phyloP scores from a whole-genome alignment of 331 rosid genomes.

The Dryas integrifolia region DNA sequence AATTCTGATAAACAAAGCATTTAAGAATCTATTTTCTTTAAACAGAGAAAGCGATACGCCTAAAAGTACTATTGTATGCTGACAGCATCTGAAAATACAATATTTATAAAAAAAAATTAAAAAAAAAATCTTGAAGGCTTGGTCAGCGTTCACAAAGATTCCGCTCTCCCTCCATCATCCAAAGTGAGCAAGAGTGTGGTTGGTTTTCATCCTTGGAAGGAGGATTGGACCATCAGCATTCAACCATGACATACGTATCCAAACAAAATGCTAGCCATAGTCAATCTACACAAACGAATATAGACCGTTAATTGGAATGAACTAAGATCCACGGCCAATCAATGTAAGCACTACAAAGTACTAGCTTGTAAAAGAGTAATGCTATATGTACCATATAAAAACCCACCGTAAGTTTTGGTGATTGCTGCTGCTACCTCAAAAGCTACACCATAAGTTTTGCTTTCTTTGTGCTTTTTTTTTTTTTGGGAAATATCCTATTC shows the following conservation, averaged over 20 bases:
- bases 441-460: too few relatives aligned
- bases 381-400: too few relatives aligned
- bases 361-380: too few relatives aligned
- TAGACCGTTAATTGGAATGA: too few relatives aligned
- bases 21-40: neutral
- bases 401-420: too few relatives aligned
- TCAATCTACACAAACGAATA: neutral
- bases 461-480: too few relatives aligned
- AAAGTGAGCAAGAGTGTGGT: neutral
- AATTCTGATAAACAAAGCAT: neutral
- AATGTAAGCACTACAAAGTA: too few relatives aligned
- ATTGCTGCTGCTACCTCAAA: too few relatives aligned
- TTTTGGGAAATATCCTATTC: neutral
- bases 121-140: neutral
- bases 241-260: neutral
- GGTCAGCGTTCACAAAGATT: neutral
- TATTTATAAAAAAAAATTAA: neutral
- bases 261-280: conserved; percentile 1
- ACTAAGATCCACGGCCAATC: too few relatives aligned
- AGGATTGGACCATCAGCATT: neutral
- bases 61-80: neutral
- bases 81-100: neutral
- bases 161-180: neutral
- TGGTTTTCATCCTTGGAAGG: neutral
- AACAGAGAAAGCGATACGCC: conserved; percentile 5